These are phyloP conservation scores for Akanthomyces lecanii DNA, from an alignment of 2,329 filamentous ascomycete genomes.

Conservation along the genomic window DNA sequence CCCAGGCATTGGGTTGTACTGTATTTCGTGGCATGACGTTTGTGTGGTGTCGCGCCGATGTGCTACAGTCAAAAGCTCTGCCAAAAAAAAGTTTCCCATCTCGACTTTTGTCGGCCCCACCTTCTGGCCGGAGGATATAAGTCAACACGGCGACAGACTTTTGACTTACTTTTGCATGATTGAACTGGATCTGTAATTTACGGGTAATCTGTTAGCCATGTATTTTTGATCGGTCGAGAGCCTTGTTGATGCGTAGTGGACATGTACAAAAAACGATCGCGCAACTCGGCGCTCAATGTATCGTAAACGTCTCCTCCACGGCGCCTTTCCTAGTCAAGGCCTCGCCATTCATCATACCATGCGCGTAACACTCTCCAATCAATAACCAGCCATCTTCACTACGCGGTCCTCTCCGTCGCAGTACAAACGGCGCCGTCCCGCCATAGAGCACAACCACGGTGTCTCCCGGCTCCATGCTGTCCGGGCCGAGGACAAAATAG, in stretches of 20 bases:
- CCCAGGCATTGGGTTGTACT: constrained; percentile 55
- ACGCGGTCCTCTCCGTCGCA: constrained; percentile 21
- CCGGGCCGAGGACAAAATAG: constrained; percentile 32
- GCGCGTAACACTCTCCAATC: constrained; percentile 35
- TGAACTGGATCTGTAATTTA: too few species aligned
- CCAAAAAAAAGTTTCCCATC: constrained; percentile 14
- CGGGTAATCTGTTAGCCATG: too few species aligned
- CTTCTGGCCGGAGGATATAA: constrained; percentile 1
- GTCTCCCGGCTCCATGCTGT: constrained; percentile 28
- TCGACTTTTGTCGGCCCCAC: constrained; percentile 5
- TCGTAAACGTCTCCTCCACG: constrained; percentile 29
- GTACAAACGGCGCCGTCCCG: constrained; percentile 30
- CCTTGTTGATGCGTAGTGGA: not conserved
- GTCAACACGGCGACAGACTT: not conserved
- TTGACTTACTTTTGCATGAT: not conserved
- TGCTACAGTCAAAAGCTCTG: not conserved
- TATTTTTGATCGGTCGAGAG: too few species aligned
- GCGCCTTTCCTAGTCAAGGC: constrained; percentile 23
- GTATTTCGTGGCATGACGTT: constrained; percentile 28
- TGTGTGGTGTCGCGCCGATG: constrained; percentile 7
- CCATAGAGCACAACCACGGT: constrained; percentile 31
- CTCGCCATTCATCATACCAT: constrained; percentile 36
- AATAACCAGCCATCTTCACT: constrained; percentile 24
- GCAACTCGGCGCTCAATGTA: constrained; percentile 16
- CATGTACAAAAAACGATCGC: not conserved